These are phyloP conservation scores for Mycena alexandri DNA, from an alignment of 768 basidiomycete genomes.

Conservation along the genomic window DNA sequence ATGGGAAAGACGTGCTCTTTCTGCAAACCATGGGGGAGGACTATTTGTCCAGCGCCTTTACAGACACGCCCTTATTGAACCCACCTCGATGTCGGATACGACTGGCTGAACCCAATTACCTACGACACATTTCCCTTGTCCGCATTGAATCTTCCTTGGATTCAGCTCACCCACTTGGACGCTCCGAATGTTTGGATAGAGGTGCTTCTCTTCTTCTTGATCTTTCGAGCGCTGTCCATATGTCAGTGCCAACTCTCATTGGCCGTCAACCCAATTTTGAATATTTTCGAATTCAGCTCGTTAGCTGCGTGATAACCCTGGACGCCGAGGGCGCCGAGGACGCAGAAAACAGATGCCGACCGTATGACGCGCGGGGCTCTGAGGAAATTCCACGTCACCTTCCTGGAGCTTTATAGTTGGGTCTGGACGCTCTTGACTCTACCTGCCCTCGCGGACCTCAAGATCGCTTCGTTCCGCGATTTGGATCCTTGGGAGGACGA, in stretches of 20 bases:
- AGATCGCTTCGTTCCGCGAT: constrained; percentile 11
- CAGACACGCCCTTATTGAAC: neutral
- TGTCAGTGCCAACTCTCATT: constrained; percentile 10
- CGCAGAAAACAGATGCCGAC: neutral
- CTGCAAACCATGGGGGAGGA: neutral
- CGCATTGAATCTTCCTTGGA: neutral
- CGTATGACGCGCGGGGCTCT: neutral
- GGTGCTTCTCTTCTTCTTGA: neutral
- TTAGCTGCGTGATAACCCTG: neutral
- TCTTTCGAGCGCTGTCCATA: neutral
- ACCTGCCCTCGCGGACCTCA: constrained; percentile 8
- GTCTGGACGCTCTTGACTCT: constrained; percentile 5
- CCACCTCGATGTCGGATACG: neutral
- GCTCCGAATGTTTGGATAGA: constrained; percentile 16
- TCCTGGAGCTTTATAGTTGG: constrained; percentile 16
- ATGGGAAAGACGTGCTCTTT: neutral
- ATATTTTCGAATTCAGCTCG: constrained; percentile 1
- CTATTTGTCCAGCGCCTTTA: neutral
- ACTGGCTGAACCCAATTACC: constrained; percentile 1
- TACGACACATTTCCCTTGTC: neutral
- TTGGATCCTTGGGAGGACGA: constrained; percentile 3
- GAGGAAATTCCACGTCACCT: constrained; percentile 10
- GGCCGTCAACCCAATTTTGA: neutral
- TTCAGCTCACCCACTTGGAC: constrained; percentile 10
- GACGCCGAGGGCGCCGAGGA: constrained; percentile 6